Evolutionary conservation across 2,329 filamentous ascomycete genomes (phyloP).

Genomic region (Xylariaceae sp.): DNA sequence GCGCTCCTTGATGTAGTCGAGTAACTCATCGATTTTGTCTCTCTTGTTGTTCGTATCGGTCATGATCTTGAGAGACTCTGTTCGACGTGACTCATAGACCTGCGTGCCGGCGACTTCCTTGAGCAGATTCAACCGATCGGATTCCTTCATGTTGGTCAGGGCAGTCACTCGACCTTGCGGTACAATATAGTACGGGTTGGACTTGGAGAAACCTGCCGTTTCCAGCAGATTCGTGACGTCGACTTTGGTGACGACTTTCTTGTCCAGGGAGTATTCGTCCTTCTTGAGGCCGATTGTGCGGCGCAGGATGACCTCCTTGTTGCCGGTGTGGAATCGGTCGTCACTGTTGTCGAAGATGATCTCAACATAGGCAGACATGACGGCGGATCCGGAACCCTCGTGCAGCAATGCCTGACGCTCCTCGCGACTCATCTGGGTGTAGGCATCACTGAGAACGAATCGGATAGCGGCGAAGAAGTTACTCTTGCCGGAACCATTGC

Average conservation of each 20-base stretch:
- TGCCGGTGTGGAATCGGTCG: slow-evolving; percentile 88
- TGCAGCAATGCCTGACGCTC: slow-evolving; percentile 95
- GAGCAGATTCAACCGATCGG: slow-evolving; percentile 78
- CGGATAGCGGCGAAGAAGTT: slow-evolving; percentile 99
- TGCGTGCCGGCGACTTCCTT: slow-evolving; percentile 99
- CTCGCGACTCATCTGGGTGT: slow-evolving; percentile 91
- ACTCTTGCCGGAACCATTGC: slow-evolving; percentile 98
- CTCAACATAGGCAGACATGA: slow-evolving; percentile 99
- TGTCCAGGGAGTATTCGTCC: slow-evolving; percentile 95
- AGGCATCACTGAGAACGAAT: slow-evolving; percentile 96
- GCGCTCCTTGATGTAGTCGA: slow-evolving; percentile 87
- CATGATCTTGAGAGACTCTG: slow-evolving; percentile 95
- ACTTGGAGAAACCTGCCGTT: slow-evolving; percentile 91
- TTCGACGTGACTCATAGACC: slow-evolving; percentile 86
- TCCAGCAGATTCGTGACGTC: slow-evolving; percentile 95
- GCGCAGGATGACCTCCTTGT: slow-evolving; percentile 82
- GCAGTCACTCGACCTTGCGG: slow-evolving; percentile 94
- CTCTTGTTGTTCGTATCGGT: slow-evolving; percentile 92
- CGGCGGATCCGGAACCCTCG: slow-evolving; percentile 93
- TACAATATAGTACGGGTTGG: slow-evolving; percentile 98
- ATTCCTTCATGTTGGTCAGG: slow-evolving; percentile 98
- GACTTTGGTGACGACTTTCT: slow-evolving; percentile 89
- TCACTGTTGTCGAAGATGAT: slow-evolving; percentile 98
- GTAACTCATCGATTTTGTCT: slow-evolving; percentile 85
- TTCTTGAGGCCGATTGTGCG: slow-evolving; percentile 97